These are phyloP conservation scores for Rhododendron kiyosumense DNA, from an alignment of 148 eudicot genomes.

Conservation along the genomic window DNA sequence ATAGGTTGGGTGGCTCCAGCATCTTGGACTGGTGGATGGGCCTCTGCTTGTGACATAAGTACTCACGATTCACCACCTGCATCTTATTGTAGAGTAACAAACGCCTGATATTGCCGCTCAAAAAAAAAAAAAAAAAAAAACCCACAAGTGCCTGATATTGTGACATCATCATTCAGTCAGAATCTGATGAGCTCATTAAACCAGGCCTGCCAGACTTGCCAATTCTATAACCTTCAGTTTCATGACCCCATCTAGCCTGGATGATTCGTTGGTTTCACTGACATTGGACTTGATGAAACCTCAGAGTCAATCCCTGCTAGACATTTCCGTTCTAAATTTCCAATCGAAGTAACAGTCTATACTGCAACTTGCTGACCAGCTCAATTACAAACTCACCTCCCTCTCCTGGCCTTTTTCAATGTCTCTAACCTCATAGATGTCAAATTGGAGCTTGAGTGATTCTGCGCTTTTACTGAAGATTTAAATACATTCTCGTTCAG, in stretches of 20 bases:
- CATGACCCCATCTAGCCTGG: not conserved
- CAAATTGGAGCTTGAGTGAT: not conserved
- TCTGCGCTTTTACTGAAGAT: not conserved
- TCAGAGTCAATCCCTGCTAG: not conserved
- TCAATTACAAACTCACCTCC: not conserved
- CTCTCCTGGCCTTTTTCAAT: not conserved
- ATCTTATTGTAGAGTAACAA: conserved; percentile 3
- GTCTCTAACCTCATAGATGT: not conserved
- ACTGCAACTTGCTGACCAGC: not conserved
- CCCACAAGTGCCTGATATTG: not conserved
- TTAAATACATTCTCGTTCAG: not conserved
- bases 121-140: too few species aligned
- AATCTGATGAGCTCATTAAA: not conserved
- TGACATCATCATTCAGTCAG: not conserved
- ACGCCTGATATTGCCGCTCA: not conserved
- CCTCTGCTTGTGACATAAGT: not conserved
- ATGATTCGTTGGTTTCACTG: not conserved
- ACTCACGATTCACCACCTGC: not conserved
- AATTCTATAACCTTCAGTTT: not conserved
- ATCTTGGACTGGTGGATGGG: not conserved
- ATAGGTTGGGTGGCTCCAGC: not conserved
- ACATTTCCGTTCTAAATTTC: not conserved
- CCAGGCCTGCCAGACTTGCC: not conserved
- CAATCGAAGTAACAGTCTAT: not conserved
- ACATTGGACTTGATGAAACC: not conserved